Conservation (phyloP, 805 yeast species). For the Hanseniaspora lachancei region DNA sequence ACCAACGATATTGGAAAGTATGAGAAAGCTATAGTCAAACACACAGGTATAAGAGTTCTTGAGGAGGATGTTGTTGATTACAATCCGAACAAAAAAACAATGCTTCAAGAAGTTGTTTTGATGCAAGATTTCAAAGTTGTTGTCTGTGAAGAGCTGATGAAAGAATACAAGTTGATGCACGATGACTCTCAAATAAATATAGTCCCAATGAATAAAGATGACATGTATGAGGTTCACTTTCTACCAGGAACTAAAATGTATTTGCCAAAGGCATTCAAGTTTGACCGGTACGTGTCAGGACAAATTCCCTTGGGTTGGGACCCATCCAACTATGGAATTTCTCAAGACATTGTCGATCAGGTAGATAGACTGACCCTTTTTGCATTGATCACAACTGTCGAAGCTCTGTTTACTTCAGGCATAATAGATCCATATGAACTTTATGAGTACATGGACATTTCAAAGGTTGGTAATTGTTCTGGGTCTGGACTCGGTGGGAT, state of each 20-base stretch:
- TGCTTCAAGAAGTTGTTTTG: slow-evolving; percentile 72
- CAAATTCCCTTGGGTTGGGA: slow-evolving; percentile 89
- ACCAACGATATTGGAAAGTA: slow-evolving; percentile 69
- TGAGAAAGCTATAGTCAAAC: slow-evolving; percentile 62
- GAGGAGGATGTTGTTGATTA: slow-evolving; percentile 48
- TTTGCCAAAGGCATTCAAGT: slow-evolving; percentile 47
- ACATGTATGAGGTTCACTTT: slow-evolving; percentile 55
- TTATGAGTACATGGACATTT: slow-evolving; percentile 80
- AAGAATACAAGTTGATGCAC: slow-evolving; percentile 67
- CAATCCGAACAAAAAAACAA: slow-evolving; percentile 67
- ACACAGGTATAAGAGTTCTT: slow-evolving; percentile 71
- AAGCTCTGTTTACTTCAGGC: slow-evolving; percentile 72
- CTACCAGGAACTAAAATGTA: slow-evolving; percentile 66
- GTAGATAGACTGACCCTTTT: slow-evolving; percentile 77
- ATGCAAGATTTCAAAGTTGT: slow-evolving; percentile 78
- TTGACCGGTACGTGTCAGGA: slow-evolving; percentile 24
- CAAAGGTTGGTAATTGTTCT: slow-evolving; percentile 83
- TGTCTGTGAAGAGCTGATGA: slow-evolving; percentile 70
- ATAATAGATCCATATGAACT: slow-evolving; percentile 84
- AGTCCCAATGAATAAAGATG: slow-evolving; percentile 37
- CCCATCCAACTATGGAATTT: slow-evolving; percentile 67
- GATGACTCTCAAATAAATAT: slow-evolving; percentile 60
- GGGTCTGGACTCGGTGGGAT: slow-evolving; percentile 96
- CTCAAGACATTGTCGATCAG: slow-evolving; percentile 65
- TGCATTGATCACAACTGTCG: slow-evolving; percentile 71